Evolutionary conservation across 139 green algal species (phyloP).

Genomic region (Coelastrella sp.): DNA sequence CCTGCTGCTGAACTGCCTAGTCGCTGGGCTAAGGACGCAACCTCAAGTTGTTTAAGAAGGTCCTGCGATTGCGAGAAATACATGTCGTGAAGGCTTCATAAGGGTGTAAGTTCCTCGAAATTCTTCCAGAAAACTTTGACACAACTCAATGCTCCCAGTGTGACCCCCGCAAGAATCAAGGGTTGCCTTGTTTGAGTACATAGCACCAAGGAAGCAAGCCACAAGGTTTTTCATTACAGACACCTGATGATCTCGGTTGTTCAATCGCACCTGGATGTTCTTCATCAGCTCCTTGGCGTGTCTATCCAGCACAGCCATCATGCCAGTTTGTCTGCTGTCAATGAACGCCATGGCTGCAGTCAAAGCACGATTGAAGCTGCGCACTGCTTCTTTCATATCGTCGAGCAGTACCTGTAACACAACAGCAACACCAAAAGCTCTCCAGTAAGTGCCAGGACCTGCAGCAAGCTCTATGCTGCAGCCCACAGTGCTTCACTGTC

Average conservation of each 20-base stretch:
- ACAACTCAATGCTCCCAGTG: too few relatives aligned
- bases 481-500: too few relatives aligned
- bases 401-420: slow-evolving; percentile 6
- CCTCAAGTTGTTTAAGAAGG: slow-evolving; percentile 25
- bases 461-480: too few relatives aligned
- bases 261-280: background rate
- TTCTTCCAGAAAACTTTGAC: background rate
- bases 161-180: too few relatives aligned
- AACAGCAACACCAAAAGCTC: background rate
- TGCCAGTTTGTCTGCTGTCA: slow-evolving; percentile 21
- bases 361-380: background rate
- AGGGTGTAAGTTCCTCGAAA: background rate
- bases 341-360: slow-evolving; percentile 19
- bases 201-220: background rate
- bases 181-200: too few relatives aligned
- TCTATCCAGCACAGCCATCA: slow-evolving; percentile 35
- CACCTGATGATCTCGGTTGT: background rate
- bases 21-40: slow-evolving; percentile 15
- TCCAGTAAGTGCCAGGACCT: too few relatives aligned
- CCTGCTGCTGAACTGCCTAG: background rate
- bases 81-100: background rate
- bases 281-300: slow-evolving; percentile 24
- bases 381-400: slow-evolving; percentile 16
- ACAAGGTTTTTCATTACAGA: background rate
- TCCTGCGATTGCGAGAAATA: slow-evolving; percentile 1